phyloP scores from a whole-genome alignment of 148 eudicot genomes.

The Fagopyrum tataricum region DNA sequence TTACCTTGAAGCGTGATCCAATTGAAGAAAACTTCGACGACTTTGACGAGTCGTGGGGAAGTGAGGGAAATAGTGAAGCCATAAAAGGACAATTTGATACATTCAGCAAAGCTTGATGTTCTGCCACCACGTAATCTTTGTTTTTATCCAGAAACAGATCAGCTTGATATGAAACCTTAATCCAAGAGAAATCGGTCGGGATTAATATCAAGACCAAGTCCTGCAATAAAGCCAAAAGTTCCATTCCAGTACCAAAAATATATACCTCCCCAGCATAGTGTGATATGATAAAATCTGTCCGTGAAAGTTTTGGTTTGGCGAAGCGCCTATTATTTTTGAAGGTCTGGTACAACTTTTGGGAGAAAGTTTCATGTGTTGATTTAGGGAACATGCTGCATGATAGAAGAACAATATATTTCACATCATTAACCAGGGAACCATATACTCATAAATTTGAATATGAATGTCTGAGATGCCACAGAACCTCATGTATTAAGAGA shows the following conservation, averaged over 20 bases:
- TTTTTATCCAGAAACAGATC: conserved; percentile 66
- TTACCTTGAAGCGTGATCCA: conserved; percentile 64
- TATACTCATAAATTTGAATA: background rate
- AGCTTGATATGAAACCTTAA: conserved; percentile 58
- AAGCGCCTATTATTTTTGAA: conserved; percentile 56
- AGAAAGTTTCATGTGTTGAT: conserved; percentile 67
- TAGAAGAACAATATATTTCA: background rate
- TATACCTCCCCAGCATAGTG: conserved; percentile 72
- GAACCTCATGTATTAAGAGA: conserved; percentile 2
- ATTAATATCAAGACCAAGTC: background rate
- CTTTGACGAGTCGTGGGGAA: conserved; percentile 50
- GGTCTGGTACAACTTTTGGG: conserved; percentile 73
- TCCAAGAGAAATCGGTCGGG: background rate
- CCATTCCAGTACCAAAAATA: background rate
- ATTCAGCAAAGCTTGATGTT: conserved; percentile 58
- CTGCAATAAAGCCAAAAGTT: background rate
- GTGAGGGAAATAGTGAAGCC: conserved; percentile 50
- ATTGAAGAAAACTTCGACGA: conserved; percentile 71
- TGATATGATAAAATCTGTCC: conserved; percentile 57
- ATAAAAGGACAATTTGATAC: conserved; percentile 54
- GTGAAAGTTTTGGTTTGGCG: conserved; percentile 65
- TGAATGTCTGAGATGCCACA: background rate
- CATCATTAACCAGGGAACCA: background rate
- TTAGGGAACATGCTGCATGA: conserved; percentile 68
- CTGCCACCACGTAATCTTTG: conserved; percentile 67